Conservation (phyloP, 2,329 filamentous ascomycete species). For the Shiraia bambusicola region DNA sequence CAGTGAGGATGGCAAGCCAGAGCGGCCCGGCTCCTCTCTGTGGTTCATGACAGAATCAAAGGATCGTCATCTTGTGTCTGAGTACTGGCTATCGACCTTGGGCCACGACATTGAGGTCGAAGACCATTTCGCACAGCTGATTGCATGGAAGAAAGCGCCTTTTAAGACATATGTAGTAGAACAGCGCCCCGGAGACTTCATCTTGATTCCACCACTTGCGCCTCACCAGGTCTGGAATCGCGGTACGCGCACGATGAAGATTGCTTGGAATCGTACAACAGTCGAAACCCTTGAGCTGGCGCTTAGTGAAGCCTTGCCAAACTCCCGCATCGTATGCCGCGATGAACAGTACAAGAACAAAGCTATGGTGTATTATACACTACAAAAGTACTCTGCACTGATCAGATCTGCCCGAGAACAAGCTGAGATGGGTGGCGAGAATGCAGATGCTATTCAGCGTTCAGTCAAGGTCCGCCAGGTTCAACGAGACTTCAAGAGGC, state of each 20-base stretch:
- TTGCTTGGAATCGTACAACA: conserved; percentile 95
- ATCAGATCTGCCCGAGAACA: conserved; percentile 61
- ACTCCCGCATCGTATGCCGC: conserved; percentile 85
- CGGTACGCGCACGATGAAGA: conserved; percentile 93
- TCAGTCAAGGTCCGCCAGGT: conserved; percentile 65
- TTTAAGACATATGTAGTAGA: conserved; percentile 93
- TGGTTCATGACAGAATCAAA: conserved; percentile 99
- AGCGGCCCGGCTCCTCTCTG: conserved; percentile 80
- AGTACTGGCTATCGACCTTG: conserved; percentile 90
- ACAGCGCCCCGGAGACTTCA: conserved; percentile 86
- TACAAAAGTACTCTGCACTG: conserved; percentile 71
- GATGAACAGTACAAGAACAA: conserved; percentile 99
- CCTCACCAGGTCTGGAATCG: conserved; percentile 99
- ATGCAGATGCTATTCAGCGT: conserved; percentile 42
- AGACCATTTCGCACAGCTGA: conserved; percentile 92
- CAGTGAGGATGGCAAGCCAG: conserved; percentile 67
- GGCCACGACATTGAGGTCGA: conserved; percentile 97
- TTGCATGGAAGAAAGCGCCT: conserved; percentile 91
- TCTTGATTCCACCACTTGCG: conserved; percentile 87
- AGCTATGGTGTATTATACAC: conserved; percentile 85
- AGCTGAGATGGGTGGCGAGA: conserved; percentile 48
- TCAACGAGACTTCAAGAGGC: conserved; percentile 76
- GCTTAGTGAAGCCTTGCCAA: conserved; percentile 81
- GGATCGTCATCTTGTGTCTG: conserved; percentile 83
- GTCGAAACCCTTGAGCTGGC: conserved; percentile 88